Evolutionary conservation across 2,329 filamentous ascomycete genomes (phyloP).

Genomic region (Exophiala lecanii-corni): DNA sequence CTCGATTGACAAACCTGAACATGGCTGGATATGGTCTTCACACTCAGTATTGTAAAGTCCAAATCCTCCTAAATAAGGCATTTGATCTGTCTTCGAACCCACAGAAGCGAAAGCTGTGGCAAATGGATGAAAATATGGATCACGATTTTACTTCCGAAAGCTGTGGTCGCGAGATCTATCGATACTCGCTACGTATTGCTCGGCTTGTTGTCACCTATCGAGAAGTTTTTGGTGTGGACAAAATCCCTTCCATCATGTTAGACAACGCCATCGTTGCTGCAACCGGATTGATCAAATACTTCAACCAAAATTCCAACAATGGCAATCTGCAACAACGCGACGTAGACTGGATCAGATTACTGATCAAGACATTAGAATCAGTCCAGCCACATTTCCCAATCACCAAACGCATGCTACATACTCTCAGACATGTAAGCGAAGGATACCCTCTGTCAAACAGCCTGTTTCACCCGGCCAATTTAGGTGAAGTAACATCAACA

Average conservation of each 20-base stretch:
- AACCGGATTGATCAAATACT: neutral
- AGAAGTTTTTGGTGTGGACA: conserved; percentile 8
- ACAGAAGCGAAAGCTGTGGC: conserved; percentile 3
- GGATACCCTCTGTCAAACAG: no score
- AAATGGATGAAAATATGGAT: neutral
- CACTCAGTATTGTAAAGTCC: conserved; percentile 5
- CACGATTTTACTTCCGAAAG: neutral
- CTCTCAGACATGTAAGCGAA: no score
- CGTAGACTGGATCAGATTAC: neutral
- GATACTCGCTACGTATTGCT: conserved; percentile 1
- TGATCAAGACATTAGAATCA: conserved; percentile 4
- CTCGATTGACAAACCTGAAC: conserved; percentile 1
- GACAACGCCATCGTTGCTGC: conserved; percentile 7
- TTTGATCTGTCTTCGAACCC: neutral
- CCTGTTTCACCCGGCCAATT: no score
- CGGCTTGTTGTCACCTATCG: conserved; percentile 8
- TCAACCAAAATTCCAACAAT: neutral
- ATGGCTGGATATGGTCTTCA: conserved; percentile 3
- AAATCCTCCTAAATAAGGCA: conserved; percentile 4
- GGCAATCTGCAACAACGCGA: neutral
- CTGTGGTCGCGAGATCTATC: neutral
- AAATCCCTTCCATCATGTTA: conserved; percentile 9
- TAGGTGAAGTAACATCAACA: no score
- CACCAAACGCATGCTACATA: no score
- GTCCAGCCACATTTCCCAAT: no score